Percentiles rank a stretch among this genome's conserved stretches.
Evolutionary conservation across 371 early-diverging fungal genomes (phyloP).

Genomic region (Actinomortierella ambigua): DNA sequence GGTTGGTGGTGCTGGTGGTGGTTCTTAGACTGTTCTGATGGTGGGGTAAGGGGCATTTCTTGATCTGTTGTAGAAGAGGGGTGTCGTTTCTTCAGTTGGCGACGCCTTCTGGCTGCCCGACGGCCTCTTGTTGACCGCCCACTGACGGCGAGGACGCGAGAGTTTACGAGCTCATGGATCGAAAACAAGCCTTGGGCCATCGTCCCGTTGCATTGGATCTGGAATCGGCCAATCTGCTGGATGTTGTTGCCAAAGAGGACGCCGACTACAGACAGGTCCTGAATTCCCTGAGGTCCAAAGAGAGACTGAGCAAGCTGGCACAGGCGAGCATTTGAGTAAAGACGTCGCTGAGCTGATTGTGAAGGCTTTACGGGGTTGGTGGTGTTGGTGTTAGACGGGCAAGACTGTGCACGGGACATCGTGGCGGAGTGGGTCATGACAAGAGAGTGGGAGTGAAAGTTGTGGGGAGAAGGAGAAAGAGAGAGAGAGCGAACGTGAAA

Average conservation of each 20-base stretch:
- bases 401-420: slow-evolving; percentile 6
- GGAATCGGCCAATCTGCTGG: slow-evolving; percentile 36
- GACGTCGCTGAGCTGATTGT: too few species aligned
- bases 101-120: neutral
- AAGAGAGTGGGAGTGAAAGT: neutral
- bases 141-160: slow-evolving; percentile 21
- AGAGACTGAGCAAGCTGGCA: slow-evolving; percentile 18
- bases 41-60: too few species aligned
- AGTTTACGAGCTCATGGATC: slow-evolving; percentile 38
- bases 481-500: neutral
- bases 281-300: slow-evolving; percentile 35
- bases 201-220: slow-evolving; percentile 30
- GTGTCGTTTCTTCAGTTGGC: neutral
- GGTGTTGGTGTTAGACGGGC: too few species aligned
- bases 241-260: slow-evolving; percentile 43
- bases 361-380: too few species aligned
- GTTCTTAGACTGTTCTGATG: too few species aligned
- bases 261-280: slow-evolving; percentile 32
- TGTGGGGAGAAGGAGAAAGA: slow-evolving; percentile 1
- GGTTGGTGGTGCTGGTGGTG: too few species aligned
- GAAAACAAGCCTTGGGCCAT: slow-evolving; percentile 30
- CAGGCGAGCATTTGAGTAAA: slow-evolving; percentile 5
- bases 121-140: slow-evolving; percentile 9
- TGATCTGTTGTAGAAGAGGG: too few species aligned
- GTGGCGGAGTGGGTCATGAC: slow-evolving; percentile 15